Evolutionary conservation across 768 basidiomycete genomes (phyloP).

Genomic region (Mycena rosella): DNA sequence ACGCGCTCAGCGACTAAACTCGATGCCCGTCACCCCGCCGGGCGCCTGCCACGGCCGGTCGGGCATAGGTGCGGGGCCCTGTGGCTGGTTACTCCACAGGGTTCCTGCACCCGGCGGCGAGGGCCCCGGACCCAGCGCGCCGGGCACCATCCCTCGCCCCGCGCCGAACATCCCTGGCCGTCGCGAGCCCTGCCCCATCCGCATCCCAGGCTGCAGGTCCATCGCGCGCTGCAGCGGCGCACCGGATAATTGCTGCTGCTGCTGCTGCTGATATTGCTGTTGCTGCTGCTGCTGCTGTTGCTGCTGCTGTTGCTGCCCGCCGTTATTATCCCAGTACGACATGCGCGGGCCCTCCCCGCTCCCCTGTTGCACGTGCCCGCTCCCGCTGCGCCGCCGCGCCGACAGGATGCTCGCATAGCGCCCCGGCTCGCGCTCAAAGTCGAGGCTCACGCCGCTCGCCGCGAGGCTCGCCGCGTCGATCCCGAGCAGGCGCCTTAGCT

Average conservation of each 20-base stretch:
- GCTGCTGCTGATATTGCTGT: slow-evolving; percentile 40
- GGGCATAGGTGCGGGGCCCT: neutral
- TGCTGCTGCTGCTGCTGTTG: slow-evolving; percentile 35
- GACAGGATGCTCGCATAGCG: slow-evolving; percentile 52
- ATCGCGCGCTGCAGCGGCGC: slow-evolving; percentile 60
- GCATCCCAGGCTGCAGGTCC: slow-evolving; percentile 66
- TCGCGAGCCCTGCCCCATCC: slow-evolving; percentile 64
- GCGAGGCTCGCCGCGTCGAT: slow-evolving; percentile 73
- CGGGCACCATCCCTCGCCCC: slow-evolving; percentile 51
- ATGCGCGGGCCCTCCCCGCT: slow-evolving; percentile 38
- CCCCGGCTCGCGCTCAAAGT: slow-evolving; percentile 62
- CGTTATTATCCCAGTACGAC: slow-evolving; percentile 48
- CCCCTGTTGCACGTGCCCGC: slow-evolving; percentile 39
- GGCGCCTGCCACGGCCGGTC: slow-evolving; percentile 29
- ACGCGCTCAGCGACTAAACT: slow-evolving; percentile 24
- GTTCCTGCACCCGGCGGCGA: slow-evolving; percentile 50
- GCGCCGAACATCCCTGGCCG: slow-evolving; percentile 72
- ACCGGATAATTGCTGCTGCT: slow-evolving; percentile 45
- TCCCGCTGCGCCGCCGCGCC: slow-evolving; percentile 47
- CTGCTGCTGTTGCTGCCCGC: slow-evolving; percentile 40
- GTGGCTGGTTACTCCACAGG: slow-evolving; percentile 48
- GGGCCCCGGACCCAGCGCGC: slow-evolving; percentile 48
- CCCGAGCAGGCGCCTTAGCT: slow-evolving; percentile 78
- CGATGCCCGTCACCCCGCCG: slow-evolving; percentile 20
- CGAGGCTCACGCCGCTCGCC: slow-evolving; percentile 65